Percentiles rank a stretch among this genome's conserved stretches.
Evolutionary conservation across 257 asterid species (phyloP).

Genomic region (Fraxinus americana): DNA sequence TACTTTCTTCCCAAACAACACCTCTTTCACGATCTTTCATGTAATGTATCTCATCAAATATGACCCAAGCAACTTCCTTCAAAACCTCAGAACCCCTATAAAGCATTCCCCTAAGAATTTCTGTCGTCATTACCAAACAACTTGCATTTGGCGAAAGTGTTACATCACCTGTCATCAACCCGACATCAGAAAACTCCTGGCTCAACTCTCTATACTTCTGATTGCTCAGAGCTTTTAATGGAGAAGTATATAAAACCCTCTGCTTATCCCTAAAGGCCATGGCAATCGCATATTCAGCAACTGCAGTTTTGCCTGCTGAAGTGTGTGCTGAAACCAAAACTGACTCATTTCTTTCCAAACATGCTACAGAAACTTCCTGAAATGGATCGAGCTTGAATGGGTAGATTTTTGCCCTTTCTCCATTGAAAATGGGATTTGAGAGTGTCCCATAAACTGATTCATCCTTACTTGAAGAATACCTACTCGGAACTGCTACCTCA

Average conservation of each 20-base stretch:
- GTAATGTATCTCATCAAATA: constrained; percentile 98
- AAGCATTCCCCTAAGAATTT: constrained; percentile 92
- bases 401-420: constrained; percentile 76
- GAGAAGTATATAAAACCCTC: constrained; percentile 93
- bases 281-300: constrained; percentile 96
- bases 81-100: constrained; percentile 97
- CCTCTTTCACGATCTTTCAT: constrained; percentile 99
- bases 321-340: constrained; percentile 95
- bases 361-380: constrained; percentile 84
- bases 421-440: constrained; percentile 65
- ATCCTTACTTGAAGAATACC: constrained; percentile 53
- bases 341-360: constrained; percentile 91
- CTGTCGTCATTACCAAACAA: constrained; percentile 98
- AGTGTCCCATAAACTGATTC: constrained; percentile 79
- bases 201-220: constrained; percentile 93
- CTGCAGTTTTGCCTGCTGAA: constrained; percentile 98
- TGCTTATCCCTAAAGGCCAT: constrained; percentile 92
- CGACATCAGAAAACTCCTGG: constrained; percentile 93
- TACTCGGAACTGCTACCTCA: constrained; percentile 91
- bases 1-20: constrained; percentile 99
- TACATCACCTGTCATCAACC: constrained; percentile 34
- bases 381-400: constrained; percentile 84
- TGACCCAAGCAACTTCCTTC: constrained; percentile 99
- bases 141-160: constrained; percentile 90
- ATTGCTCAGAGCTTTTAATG: constrained; percentile 87